These are phyloP conservation scores for Fraxinus excelsior DNA, from an alignment of 257 asterid species.

Conservation along the genomic window DNA sequence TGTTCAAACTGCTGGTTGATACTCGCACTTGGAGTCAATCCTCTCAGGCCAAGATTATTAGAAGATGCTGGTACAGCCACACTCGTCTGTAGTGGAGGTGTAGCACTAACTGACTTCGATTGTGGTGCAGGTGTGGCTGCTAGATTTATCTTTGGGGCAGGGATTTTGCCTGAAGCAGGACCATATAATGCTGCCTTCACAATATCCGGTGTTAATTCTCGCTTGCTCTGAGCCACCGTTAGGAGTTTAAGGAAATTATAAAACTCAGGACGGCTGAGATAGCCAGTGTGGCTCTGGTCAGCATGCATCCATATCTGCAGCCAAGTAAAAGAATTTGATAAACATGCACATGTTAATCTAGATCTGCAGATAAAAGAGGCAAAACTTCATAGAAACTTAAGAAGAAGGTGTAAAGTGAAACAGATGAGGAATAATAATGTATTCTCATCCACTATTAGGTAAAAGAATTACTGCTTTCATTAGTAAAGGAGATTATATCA, in stretches of 20 bases:
- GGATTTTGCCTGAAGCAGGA: constrained; percentile 90
- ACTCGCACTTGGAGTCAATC: constrained; percentile 37
- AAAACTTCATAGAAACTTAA: background rate
- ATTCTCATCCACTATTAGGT: constrained; percentile 6
- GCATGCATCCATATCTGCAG: constrained; percentile 91
- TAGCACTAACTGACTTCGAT: constrained; percentile 46
- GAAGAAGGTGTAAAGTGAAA: background rate
- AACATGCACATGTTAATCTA: constrained; percentile 14
- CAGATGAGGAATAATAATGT: background rate
- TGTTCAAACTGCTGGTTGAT: constrained; percentile 48
- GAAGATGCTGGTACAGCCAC: constrained; percentile 37
- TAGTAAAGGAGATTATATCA: constrained; percentile 9
- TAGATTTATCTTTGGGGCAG: constrained; percentile 77
- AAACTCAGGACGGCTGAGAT: constrained; percentile 79
- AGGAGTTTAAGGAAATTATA: constrained; percentile 94
- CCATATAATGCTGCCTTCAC: constrained; percentile 89
- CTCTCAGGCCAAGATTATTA: constrained; percentile 59
- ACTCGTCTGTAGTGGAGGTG: constrained; percentile 49
- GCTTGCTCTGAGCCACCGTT: constrained; percentile 96
- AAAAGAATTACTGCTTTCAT: background rate
- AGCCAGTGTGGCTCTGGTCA: constrained; percentile 76
- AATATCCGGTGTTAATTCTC: constrained; percentile 87
- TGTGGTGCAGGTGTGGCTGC: constrained; percentile 57
- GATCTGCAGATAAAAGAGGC: constrained; percentile 9
- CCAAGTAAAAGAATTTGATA: constrained; percentile 7